A percentile compares a stretch with the other conserved stretches of the same genome.
phyloP scores from a whole-genome alignment of 805 yeast genomes.

The Kregervanrija pseudodelftensis region DNA sequence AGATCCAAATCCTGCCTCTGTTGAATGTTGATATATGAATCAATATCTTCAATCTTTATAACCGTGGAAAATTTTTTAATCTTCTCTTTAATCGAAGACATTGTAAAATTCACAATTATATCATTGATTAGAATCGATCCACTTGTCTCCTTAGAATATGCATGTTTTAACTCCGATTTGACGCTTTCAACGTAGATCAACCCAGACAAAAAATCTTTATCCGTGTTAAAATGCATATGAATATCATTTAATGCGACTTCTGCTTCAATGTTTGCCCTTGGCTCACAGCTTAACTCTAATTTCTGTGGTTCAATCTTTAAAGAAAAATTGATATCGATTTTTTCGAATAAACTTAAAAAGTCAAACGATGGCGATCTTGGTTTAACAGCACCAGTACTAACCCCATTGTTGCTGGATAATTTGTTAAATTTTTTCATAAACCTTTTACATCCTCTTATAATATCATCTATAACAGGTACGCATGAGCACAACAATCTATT shows the following conservation, averaged over 20 bases:
- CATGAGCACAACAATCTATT: conserved; percentile 67
- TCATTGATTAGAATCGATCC: conserved; percentile 52
- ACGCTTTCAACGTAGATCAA: conserved; percentile 46
- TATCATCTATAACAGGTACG: conserved; percentile 67
- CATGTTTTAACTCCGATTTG: conserved; percentile 75
- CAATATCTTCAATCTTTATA: conserved; percentile 42
- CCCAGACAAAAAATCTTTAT: conserved; percentile 33
- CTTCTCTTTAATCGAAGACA: conserved; percentile 31
- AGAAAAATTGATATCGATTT: conserved; percentile 55
- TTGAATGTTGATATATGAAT: conserved; percentile 63
- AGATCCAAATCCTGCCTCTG: conserved; percentile 83
- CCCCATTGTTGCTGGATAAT: conserved; percentile 1
- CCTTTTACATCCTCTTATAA: conserved; percentile 41
- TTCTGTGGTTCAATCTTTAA: conserved; percentile 66
- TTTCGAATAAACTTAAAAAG: conserved; percentile 40
- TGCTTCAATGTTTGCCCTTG: conserved; percentile 88
- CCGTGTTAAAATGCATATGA: conserved; percentile 49
- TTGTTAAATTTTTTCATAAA: conserved; percentile 31
- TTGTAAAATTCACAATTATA: conserved; percentile 40
- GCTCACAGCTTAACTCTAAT: conserved; percentile 80
- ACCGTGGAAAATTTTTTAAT: conserved; percentile 43
- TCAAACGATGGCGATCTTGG: conserved; percentile 20
- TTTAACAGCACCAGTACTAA: neutral
- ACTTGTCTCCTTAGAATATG: conserved; percentile 84
- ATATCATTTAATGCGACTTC: conserved; percentile 67